phyloP scores from a whole-genome alignment of 306 rosid species.

The Hippophae gyantsensis region DNA sequence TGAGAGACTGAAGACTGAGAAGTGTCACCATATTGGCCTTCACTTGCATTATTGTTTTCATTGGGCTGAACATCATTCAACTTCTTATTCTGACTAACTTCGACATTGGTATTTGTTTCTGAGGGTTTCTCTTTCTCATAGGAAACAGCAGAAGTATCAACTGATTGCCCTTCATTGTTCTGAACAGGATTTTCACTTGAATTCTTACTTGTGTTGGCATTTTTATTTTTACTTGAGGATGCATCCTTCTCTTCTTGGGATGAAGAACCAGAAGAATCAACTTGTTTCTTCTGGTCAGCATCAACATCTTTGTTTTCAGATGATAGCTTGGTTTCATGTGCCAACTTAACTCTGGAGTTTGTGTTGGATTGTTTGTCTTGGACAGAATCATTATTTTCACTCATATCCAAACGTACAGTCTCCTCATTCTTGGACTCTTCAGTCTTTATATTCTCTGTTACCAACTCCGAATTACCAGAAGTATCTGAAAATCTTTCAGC shows the following conservation, averaged over 20 bases:
- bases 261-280: constrained; percentile 39
- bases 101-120: constrained; percentile 28
- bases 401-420: constrained; percentile 4
- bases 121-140: constrained; percentile 14
- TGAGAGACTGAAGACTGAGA: background rate
- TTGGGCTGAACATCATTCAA: constrained; percentile 28
- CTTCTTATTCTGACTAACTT: constrained; percentile 26
- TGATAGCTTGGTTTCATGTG: constrained; percentile 27
- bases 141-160: constrained; percentile 21
- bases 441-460: background rate
- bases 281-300: constrained; percentile 32
- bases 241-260: constrained; percentile 40
- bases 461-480: constrained; percentile 14
- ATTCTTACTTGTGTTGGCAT: constrained; percentile 23
- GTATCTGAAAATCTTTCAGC: constrained; percentile 30
- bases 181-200: constrained; percentile 25
- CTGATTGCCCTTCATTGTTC: constrained; percentile 29
- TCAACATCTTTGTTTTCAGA: constrained; percentile 30
- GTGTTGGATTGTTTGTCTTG: constrained; percentile 23
- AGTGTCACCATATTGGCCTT: constrained; percentile 17
- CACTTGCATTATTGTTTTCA: constrained; percentile 22
- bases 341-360: constrained; percentile 25
- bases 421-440: constrained; percentile 5
- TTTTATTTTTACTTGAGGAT: constrained; percentile 30
- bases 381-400: constrained; percentile 13